Percentiles rank a stretch among this genome's conserved stretches.
phyloP scores from a whole-genome alignment of 495 filamentous ascomycete species.

The Tricharina praecox region DNA sequence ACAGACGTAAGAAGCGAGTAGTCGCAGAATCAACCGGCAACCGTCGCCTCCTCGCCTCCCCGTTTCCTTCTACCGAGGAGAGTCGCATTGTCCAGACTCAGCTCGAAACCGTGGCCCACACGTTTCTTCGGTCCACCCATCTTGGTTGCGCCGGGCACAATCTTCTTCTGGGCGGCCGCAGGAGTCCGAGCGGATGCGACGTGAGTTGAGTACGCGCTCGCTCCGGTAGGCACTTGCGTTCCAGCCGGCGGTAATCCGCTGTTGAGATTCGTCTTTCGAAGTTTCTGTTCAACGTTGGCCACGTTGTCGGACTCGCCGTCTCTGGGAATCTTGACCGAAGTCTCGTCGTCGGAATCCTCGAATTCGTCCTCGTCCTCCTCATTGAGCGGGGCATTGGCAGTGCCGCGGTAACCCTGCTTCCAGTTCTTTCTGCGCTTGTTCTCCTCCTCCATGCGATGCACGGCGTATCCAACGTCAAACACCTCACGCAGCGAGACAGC shows the following conservation, averaged over 20 bases:
- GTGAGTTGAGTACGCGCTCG: slow-evolving; percentile 29
- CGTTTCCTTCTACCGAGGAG: slow-evolving; percentile 57
- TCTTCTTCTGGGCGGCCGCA: slow-evolving; percentile 32
- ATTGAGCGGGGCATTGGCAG: slow-evolving; percentile 48
- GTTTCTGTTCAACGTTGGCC: slow-evolving; percentile 57
- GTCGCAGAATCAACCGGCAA: slow-evolving; percentile 4
- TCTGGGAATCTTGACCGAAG: slow-evolving; percentile 51
- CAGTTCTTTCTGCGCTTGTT: slow-evolving; percentile 74
- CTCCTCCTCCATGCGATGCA: slow-evolving; percentile 93
- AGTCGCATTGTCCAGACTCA: slow-evolving; percentile 78
- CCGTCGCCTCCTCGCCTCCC: slow-evolving; percentile 3
- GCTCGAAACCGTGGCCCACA: slow-evolving; percentile 58
- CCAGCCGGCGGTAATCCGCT: slow-evolving; percentile 27
- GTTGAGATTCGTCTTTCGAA: slow-evolving; percentile 63
- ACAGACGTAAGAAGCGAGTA: neutral
- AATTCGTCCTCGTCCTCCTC: slow-evolving; percentile 39
- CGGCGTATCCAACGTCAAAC: slow-evolving; percentile 92
- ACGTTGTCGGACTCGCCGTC: slow-evolving; percentile 44
- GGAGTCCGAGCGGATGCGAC: slow-evolving; percentile 26
- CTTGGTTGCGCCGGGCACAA: slow-evolving; percentile 66
- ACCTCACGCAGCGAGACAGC: slow-evolving; percentile 91
- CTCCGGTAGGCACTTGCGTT: slow-evolving; percentile 27
- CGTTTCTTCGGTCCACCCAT: slow-evolving; percentile 51
- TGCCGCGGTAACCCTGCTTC: slow-evolving; percentile 45
- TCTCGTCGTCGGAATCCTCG: slow-evolving; percentile 33